Evolutionary conservation across 1,284 basidiomycete genomes (phyloP), one percentile per base, ranked within the genome.

Genomic region (Wallemia mellicola): DNA sequence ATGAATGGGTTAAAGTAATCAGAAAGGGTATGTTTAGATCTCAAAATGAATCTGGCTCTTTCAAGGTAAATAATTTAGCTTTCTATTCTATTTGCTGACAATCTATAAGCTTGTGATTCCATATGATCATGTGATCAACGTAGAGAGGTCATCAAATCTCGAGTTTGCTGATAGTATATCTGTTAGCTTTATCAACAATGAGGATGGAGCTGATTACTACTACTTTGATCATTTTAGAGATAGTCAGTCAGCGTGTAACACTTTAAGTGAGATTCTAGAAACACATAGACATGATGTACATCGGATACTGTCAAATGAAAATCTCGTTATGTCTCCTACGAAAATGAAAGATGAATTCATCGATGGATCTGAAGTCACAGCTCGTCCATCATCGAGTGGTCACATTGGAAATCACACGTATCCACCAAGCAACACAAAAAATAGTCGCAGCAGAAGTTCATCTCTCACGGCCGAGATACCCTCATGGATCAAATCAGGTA

Each of bases 41-140:
- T 2, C 91, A 95, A 73, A 94, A 96, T 67, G 83, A 83, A 74
- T 91, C 91, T 0, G 88, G 95, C 64, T 86, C 79, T 64, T 86
- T 96, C 63, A 91, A 92, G 76, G 83, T 83, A 62, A 48, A 70
- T 66, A 19, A 19, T 48, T 17, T 7, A 7, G 38, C 9, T 48
- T 30, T 17, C 28, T 17, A 7, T 48, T n/a, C 19, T 15, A 5
- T 11, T 11, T n/a, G 19, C 38, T 48, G 22, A 48, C 38, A 48
- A 48, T 24, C 27, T 24, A 2, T 14, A 56, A 87, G 85, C 87
- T 96, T 67, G 84, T 87, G 38, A 89, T 98, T 59, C 92, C 92
- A 0, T 86, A 95, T 64, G 82, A 86, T 22, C 79, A 80, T 0
- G 79, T 98, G 62, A 71, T 88, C 54, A 87, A 92, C 64, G 81